A percentile compares a stretch with the other conserved stretches of the same genome.
Evolutionary conservation across 495 filamentous ascomycete genomes (phyloP).

Genomic region (Aspergillus indologenus): DNA sequence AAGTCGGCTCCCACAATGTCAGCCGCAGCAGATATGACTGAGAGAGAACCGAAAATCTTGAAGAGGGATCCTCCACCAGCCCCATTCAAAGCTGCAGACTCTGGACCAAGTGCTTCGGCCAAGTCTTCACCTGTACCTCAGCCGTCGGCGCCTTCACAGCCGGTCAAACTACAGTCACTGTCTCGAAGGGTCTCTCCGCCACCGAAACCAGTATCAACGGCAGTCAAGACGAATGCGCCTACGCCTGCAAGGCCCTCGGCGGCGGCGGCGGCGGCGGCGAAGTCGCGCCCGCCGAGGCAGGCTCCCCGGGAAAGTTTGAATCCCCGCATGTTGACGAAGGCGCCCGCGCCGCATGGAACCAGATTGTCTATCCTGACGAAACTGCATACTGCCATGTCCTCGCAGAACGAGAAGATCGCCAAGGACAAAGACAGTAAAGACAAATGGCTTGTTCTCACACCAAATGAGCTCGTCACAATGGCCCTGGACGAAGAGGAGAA

Average conservation of each 20-base stretch:
- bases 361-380: conserved; percentile 66
- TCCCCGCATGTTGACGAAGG: conserved; percentile 70
- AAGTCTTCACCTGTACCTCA: not conserved
- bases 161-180: conserved; percentile 19
- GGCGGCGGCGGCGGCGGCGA: not conserved
- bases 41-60: not conserved
- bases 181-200: conserved; percentile 43
- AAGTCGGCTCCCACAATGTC: conserved; percentile 1
- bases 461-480: conserved; percentile 69
- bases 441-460: conserved; percentile 56
- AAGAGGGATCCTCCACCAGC: not conserved
- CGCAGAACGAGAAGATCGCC: conserved; percentile 59
- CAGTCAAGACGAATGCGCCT: conserved; percentile 23
- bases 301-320: conserved; percentile 59
- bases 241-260: not conserved
- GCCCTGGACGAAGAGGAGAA: conserved; percentile 85
- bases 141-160: not conserved
- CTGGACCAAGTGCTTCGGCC: not conserved
- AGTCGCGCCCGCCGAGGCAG: conserved; percentile 30
- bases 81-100: not conserved
- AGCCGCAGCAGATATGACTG: not conserved
- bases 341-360: conserved; percentile 67
- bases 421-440: conserved; percentile 53
- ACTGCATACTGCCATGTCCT: conserved; percentile 69
- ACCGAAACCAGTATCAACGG: conserved; percentile 16